phyloP scores from a whole-genome alignment of 192 early-diverging fungal genomes.

The Backusella psychrophila region DNA sequence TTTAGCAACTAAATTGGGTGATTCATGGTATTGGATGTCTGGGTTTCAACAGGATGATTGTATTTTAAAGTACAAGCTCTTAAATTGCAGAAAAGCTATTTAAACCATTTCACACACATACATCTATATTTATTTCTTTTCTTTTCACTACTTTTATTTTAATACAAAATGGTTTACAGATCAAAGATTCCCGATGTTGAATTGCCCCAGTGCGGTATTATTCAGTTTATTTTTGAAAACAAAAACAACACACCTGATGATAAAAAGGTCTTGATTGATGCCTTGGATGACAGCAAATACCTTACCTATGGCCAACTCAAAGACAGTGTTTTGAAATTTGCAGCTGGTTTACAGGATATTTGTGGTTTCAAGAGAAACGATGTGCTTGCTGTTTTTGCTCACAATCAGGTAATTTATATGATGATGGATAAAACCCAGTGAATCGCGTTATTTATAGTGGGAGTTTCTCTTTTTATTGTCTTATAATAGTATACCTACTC shows the following conservation, averaged over 20 bases:
- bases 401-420: slow-evolving; percentile 32
- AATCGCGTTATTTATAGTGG: background rate
- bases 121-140: background rate
- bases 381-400: slow-evolving; percentile 25
- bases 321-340: slow-evolving; percentile 17
- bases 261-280: slow-evolving; percentile 45
- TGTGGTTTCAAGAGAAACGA: slow-evolving; percentile 26
- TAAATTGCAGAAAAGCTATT: slow-evolving; percentile 1
- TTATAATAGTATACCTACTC: slow-evolving; percentile 30
- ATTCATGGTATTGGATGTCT: background rate
- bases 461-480: background rate
- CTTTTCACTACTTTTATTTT: background rate
- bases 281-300: slow-evolving; percentile 7
- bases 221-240: slow-evolving; percentile 41
- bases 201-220: slow-evolving; percentile 43
- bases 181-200: slow-evolving; percentile 34
- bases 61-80: background rate
- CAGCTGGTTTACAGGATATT: slow-evolving; percentile 32
- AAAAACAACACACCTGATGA: slow-evolving; percentile 35
- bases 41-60: background rate
- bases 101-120: background rate
- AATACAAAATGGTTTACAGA: slow-evolving; percentile 34
- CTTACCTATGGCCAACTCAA: slow-evolving; percentile 42
- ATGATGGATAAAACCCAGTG: too few relatives aligned
- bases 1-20: background rate